Evolutionary conservation across 345 rosid species (phyloP), one percentile per base, ranked within the genome.

Genomic region (Citrus maxima): DNA sequence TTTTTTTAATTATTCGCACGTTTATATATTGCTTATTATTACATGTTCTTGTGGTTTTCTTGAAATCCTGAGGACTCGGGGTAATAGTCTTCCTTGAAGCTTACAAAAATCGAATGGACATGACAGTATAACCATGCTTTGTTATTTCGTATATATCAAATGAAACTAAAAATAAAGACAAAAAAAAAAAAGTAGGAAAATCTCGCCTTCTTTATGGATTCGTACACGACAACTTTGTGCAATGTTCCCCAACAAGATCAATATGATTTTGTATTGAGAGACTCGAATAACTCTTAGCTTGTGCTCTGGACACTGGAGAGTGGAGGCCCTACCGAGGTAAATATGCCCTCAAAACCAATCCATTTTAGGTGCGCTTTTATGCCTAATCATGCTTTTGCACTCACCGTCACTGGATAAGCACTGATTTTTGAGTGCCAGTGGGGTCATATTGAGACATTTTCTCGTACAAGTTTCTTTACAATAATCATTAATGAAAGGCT

Each of bases 221-320:
- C 85, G 82, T 82, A 79, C 82, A 71, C 32, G 82, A 82, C 80
- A 79, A 70, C 71, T 79, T 76, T 65, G 35, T 67, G 70, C 61
- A 71, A 72, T 79, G 80, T 60, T 76, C 77, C 84, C 77, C 70
- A 32, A 46, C 74, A 76, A 78, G 65, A 69, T 70, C 38, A 73
- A 70, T 65, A 37, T 27, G 54, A 61, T 77, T 68, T 77, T 40
- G 72, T 58, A 59, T 10, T 56, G 18, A 28, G 21, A 35, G 22
- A 34, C 49, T 34, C 56, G 32, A 77, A 67, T 74, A 74, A 74
- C 51, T 18, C 63, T 38, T 14, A 59, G 30, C 70, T 62, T 38
- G 49, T n/a, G 35, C 37, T 62, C 19, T 59, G 58, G 73, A 71
- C 83, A 76, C n/a, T 18, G 58, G 58, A 5, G 58, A 56, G 9